Conservation (phyloP, 2,329 filamentous ascomycete genomes). For the Ilyonectria mors-panacis region DNA sequence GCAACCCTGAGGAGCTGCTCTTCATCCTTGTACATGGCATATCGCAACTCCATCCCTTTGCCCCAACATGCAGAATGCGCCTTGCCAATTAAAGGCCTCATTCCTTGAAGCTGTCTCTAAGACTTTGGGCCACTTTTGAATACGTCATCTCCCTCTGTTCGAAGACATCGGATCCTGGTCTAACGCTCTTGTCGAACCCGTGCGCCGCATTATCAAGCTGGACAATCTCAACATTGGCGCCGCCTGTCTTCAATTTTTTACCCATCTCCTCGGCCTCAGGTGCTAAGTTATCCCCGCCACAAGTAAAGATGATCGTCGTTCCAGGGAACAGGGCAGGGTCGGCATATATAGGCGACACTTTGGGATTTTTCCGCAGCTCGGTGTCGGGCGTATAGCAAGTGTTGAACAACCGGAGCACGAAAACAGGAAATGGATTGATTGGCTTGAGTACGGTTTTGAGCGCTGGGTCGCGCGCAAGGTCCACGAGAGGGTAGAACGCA, state of each 20-base stretch:
- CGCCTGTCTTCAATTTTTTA: neutral
- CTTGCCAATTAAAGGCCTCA: neutral
- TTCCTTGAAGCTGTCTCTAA: neutral
- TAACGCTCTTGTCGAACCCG: neutral
- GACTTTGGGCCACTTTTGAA: neutral
- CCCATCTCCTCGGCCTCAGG: conserved; percentile 20
- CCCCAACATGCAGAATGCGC: neutral
- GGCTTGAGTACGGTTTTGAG: conserved; percentile 15
- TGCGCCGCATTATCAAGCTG: neutral
- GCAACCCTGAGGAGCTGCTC: too few species aligned
- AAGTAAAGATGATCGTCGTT: conserved; percentile 14
- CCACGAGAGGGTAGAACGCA: conserved; percentile 13
- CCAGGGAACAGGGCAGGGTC: conserved; percentile 8
- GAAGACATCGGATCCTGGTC: neutral
- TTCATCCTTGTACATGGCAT: too few species aligned
- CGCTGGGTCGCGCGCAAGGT: conserved; percentile 3
- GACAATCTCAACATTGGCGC: neutral
- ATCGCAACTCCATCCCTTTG: too few species aligned
- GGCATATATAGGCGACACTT: conserved; percentile 17
- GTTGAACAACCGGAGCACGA: conserved; percentile 9
- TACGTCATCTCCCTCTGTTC: neutral
- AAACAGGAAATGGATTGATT: conserved; percentile 4
- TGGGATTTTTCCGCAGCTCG: conserved; percentile 4
- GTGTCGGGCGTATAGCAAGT: conserved; percentile 3
- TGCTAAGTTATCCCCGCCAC: conserved; percentile 18